Percentiles rank a stretch among this genome's conserved stretches.
Evolutionary conservation across 305 asterid genomes (phyloP).

Genomic region (Solanum hybrid): DNA sequence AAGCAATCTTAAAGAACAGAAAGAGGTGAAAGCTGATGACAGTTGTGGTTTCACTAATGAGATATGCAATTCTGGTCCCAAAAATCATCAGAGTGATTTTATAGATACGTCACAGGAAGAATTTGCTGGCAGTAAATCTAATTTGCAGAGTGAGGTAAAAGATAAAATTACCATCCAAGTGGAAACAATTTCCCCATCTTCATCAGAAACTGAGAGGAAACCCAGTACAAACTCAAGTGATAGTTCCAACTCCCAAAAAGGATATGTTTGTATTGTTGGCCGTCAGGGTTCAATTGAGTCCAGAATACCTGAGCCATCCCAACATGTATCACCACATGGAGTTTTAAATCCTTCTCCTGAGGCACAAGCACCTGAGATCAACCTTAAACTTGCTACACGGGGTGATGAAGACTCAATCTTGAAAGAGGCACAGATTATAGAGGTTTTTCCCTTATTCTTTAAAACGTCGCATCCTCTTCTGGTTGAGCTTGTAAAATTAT

Average conservation of each 20-base stretch:
- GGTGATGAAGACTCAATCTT: conserved; percentile 76
- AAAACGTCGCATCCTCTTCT: not conserved
- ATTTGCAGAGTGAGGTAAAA: conserved; percentile 24
- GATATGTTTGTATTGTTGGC: conserved; percentile 15
- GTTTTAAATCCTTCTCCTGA: conserved; percentile 25
- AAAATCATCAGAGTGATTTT: conserved; percentile 32
- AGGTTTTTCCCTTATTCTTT: conserved; percentile 39
- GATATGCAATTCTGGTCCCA: conserved; percentile 26
- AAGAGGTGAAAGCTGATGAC: conserved; percentile 33
- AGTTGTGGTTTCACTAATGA: conserved; percentile 22
- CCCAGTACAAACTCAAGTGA: conserved; percentile 17
- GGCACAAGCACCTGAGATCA: conserved; percentile 26
- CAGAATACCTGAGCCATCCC: conserved; percentile 25
- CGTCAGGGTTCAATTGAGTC: conserved; percentile 26
- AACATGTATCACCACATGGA: conserved; percentile 19
- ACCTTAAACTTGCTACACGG: conserved; percentile 26
- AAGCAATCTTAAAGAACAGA: conserved; percentile 28
- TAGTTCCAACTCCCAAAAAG: conserved; percentile 18
- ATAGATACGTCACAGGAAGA: conserved; percentile 22
- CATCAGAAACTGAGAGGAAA: conserved; percentile 34
- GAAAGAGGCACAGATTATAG: conserved; percentile 81
- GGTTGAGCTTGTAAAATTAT: conserved; percentile 1
- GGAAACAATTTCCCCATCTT: conserved; percentile 24
- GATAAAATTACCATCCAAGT: conserved; percentile 19
- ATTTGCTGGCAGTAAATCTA: conserved; percentile 25